phyloP scores from a whole-genome alignment of 768 basidiomycete species.

The Sistotremastrum niveocremeum region DNA sequence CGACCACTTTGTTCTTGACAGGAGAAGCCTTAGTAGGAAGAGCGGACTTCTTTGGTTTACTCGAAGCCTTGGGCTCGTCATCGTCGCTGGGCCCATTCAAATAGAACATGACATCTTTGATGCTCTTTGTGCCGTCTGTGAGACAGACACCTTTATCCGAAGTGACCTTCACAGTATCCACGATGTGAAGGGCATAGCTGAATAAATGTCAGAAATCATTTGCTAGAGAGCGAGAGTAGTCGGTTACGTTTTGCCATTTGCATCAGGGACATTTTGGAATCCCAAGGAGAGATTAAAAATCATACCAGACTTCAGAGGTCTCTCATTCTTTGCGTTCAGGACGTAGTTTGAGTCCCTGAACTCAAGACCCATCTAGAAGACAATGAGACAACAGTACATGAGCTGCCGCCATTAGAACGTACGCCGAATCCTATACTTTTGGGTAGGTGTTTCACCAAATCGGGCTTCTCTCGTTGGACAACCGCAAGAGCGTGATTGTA shows the following conservation, averaged over 20 bases:
- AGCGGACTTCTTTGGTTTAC: constrained; percentile 35
- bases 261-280: constrained; percentile 70
- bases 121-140: constrained; percentile 72
- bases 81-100: constrained; percentile 48
- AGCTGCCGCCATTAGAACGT: constrained; percentile 15
- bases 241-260: constrained; percentile 58
- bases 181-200: constrained; percentile 80
- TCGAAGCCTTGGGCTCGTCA: constrained; percentile 28
- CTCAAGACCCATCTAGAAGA: constrained; percentile 77
- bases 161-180: constrained; percentile 78
- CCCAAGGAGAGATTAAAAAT: constrained; percentile 75
- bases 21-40: constrained; percentile 41
- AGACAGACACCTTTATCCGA: constrained; percentile 50
- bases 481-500: constrained; percentile 62
- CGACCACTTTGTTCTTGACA: constrained; percentile 59
- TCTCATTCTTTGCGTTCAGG: constrained; percentile 66
- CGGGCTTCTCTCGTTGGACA: constrained; percentile 65
- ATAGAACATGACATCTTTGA: constrained; percentile 85
- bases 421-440: constrained; percentile 90
- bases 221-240: neutral
- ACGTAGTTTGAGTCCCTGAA: constrained; percentile 84
- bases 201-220: neutral
- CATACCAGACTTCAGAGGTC: constrained; percentile 66
- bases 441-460: constrained; percentile 70
- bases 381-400: neutral